Conservation (phyloP, 805 yeast species). For the Ogataea angusta region DNA sequence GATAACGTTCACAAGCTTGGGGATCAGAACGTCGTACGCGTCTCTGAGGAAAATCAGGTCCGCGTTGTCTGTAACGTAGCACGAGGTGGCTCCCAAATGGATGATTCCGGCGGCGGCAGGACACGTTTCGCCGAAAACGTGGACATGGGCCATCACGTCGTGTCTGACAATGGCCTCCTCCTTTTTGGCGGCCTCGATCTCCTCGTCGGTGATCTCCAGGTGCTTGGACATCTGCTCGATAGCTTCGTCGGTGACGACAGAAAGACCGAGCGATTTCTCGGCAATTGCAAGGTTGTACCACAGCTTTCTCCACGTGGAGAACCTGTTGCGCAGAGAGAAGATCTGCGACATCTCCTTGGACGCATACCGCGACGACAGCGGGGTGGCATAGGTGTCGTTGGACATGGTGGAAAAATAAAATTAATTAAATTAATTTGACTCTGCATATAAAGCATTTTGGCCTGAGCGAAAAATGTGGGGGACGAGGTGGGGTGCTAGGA, state of each 20-base stretch:
- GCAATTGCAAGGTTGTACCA: conserved; percentile 96
- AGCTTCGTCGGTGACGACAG: conserved; percentile 86
- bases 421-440: conserved; percentile 11
- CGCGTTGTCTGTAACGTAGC: conserved; percentile 97
- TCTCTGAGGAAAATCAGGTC: conserved; percentile 95
- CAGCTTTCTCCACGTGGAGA: conserved; percentile 96
- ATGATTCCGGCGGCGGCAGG: conserved; percentile 98
- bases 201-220: conserved; percentile 85
- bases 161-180: conserved; percentile 98
- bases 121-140: conserved; percentile 85
- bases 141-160: conserved; percentile 99
- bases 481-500: too few relatives aligned
- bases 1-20: conserved; percentile 93
- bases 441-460: not conserved
- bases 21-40: conserved; percentile 89
- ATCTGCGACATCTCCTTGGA: conserved; percentile 94
- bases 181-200: conserved; percentile 79
- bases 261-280: conserved; percentile 85
- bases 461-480: too few relatives aligned
- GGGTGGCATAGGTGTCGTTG: conserved; percentile 81
- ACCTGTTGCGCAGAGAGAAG: conserved; percentile 90
- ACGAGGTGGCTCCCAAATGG: conserved; percentile 97
- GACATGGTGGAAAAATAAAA: conserved; percentile 27
- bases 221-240: conserved; percentile 78
- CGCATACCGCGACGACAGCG: conserved; percentile 94